phyloP scores from a whole-genome alignment of 768 basidiomycete species.

The Chalciporus chontae region DNA sequence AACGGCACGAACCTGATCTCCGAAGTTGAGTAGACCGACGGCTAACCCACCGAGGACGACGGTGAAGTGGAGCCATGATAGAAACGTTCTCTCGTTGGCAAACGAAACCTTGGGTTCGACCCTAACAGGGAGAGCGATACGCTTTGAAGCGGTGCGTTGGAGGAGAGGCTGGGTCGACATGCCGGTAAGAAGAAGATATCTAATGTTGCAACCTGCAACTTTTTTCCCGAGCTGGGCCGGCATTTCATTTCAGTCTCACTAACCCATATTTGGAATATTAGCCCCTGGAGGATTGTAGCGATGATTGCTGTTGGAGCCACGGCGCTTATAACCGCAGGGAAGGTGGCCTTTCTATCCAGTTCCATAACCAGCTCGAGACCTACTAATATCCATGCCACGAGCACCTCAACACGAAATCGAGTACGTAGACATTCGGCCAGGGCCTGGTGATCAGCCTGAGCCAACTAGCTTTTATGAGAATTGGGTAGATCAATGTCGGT shows the following conservation, averaged over 20 bases:
- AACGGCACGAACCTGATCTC: constrained; percentile 66
- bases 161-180: constrained; percentile 99
- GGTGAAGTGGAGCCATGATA: constrained; percentile 98
- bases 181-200: not conserved
- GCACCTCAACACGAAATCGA: constrained; percentile 19
- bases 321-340: constrained; percentile 3
- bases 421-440: constrained; percentile 20
- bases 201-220: too few relatives aligned
- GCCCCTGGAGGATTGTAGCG: too few relatives aligned
- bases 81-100: constrained; percentile 92
- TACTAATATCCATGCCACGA: constrained; percentile 11
- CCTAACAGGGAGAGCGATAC: constrained; percentile 93
- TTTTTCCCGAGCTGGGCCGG: too few relatives aligned
- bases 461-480: constrained; percentile 42
- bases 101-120: constrained; percentile 95
- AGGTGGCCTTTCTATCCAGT: not conserved
- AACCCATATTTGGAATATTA: constrained; percentile 10
- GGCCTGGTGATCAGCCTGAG: not conserved
- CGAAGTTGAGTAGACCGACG: constrained; percentile 96
- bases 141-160: constrained; percentile 88
- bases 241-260: constrained; percentile 10
- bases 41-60: constrained; percentile 96
- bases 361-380: not conserved
- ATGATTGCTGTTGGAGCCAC: constrained; percentile 11
- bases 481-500: constrained; percentile 52